Evolutionary conservation across 306 rosid species (phyloP).

Genomic region (Sophora flavescens): DNA sequence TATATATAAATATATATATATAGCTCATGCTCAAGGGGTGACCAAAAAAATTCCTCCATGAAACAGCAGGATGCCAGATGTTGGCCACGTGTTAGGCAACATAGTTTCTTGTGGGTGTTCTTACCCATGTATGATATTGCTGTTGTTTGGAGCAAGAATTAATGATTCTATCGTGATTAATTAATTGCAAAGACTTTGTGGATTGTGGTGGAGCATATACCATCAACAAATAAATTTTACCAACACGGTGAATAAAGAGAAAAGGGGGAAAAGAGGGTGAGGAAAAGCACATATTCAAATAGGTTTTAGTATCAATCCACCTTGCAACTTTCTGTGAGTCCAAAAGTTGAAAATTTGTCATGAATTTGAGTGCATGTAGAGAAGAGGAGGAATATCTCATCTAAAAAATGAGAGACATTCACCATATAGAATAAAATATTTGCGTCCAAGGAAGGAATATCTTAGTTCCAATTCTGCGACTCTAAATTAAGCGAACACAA

Average conservation of each 20-base stretch:
- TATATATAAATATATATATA: too few species aligned
- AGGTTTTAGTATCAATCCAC: conserved; percentile 77
- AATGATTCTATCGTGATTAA: conserved; percentile 68
- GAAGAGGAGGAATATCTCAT: conserved; percentile 77
- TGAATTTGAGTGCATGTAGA: conserved; percentile 76
- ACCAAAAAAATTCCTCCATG: conserved; percentile 10
- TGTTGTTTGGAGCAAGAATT: conserved; percentile 48
- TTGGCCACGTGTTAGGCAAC: conserved; percentile 58
- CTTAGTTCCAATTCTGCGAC: conserved; percentile 93
- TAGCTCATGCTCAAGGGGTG: conserved; percentile 41
- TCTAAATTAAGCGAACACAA: conserved; percentile 89
- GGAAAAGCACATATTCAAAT: conserved; percentile 86
- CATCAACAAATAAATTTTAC: conserved; percentile 49
- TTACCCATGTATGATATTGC: conserved; percentile 45
- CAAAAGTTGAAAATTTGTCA: conserved; percentile 78
- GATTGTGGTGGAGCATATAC: conserved; percentile 68
- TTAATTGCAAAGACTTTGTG: conserved; percentile 45
- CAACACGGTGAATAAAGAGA: conserved; percentile 58
- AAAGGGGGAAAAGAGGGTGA: conserved; percentile 44
- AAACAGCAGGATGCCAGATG: conserved; percentile 49
- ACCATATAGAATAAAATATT: conserved; percentile 70
- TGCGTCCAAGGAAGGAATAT: conserved; percentile 84
- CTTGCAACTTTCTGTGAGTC: conserved; percentile 75
- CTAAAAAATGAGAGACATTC: conserved; percentile 75
- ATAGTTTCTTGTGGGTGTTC: conserved; percentile 54